These are phyloP conservation scores for Neofusicoccum sp. DNA, from an alignment of 2,329 filamentous ascomycete genomes.

Conservation along the genomic window DNA sequence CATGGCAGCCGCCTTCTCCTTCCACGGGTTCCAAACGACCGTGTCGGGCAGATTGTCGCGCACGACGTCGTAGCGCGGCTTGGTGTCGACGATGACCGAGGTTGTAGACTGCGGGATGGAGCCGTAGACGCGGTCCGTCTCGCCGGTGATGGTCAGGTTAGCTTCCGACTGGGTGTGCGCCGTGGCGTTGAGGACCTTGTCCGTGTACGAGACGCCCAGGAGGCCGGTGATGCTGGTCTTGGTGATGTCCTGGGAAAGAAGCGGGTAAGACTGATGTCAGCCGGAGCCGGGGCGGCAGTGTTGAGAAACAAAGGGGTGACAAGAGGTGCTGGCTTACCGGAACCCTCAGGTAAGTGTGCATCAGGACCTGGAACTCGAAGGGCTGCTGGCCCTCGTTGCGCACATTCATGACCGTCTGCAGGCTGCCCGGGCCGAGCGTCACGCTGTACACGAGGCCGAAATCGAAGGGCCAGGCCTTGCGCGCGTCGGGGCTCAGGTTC, in stretches of 20 bases:
- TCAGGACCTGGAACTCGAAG: slow-evolving; percentile 88
- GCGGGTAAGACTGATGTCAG: not conserved
- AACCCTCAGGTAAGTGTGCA: slow-evolving; percentile 88
- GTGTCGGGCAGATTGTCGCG: slow-evolving; percentile 85
- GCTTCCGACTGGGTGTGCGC: slow-evolving; percentile 67
- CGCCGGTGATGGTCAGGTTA: slow-evolving; percentile 69
- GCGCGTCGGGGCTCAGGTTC: slow-evolving; percentile 69
- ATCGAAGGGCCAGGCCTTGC: slow-evolving; percentile 77
- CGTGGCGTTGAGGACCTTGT: slow-evolving; percentile 74
- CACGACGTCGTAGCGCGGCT: slow-evolving; percentile 69
- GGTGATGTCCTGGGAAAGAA: slow-evolving; percentile 69
- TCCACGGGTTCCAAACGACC: slow-evolving; percentile 98
- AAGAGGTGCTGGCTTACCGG: slow-evolving; percentile 59
- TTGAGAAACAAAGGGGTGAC: not conserved
- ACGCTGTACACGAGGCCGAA: slow-evolving; percentile 95
- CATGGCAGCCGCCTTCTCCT: slow-evolving; percentile 78
- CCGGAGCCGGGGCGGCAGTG: no score
- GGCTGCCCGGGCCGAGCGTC: slow-evolving; percentile 71
- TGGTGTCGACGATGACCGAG: slow-evolving; percentile 64
- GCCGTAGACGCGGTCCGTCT: slow-evolving; percentile 88
- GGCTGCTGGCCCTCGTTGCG: slow-evolving; percentile 81
- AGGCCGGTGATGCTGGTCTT: slow-evolving; percentile 75
- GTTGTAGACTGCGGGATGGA: slow-evolving; percentile 63
- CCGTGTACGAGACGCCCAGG: slow-evolving; percentile 72
- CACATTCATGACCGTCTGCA: slow-evolving; percentile 82